A percentile compares a stretch with the other conserved stretches of the same genome.
Conservation (phyloP, 2,329 filamentous ascomycete species). For the Ophiostoma sp. region DNA sequence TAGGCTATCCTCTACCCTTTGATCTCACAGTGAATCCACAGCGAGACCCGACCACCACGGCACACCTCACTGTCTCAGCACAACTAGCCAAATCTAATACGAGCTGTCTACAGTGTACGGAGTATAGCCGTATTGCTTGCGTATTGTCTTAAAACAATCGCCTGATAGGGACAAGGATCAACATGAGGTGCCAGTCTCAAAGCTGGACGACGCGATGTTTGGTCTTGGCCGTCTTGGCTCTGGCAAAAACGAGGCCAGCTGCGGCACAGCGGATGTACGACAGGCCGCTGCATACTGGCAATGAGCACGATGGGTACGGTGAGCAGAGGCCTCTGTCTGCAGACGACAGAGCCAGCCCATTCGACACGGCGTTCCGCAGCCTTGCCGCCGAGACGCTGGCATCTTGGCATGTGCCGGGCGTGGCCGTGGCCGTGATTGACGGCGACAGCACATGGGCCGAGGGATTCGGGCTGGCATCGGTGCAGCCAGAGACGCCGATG, state of each 20-base stretch:
- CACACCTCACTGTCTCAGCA: too few relatives aligned
- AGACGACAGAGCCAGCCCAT: conserved; percentile 17
- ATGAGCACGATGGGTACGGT: neutral
- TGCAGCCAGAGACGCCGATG: conserved; percentile 37
- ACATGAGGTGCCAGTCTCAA: neutral
- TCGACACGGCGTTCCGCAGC: conserved; percentile 22
- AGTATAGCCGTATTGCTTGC: too few relatives aligned
- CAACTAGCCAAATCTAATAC: too few relatives aligned
- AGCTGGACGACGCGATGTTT: neutral
- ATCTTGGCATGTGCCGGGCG: conserved; percentile 44
- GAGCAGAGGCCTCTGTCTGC: neutral
- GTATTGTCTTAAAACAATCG: neutral
- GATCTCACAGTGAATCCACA: too few relatives aligned
- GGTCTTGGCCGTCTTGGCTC: conserved; percentile 1
- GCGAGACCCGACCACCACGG: neutral
- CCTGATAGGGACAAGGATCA: neutral
- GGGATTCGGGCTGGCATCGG: conserved; percentile 41
- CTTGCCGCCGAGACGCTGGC: conserved; percentile 24
- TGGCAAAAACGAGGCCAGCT: neutral
- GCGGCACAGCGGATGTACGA: conserved; percentile 2
- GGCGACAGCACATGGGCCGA: conserved; percentile 39
- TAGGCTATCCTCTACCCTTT: too few relatives aligned
- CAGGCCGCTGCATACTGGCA: neutral
- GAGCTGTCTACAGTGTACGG: too few relatives aligned
- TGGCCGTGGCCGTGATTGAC: conserved; percentile 46